Evolutionary conservation across 2,329 filamentous ascomycete genomes (phyloP).

Genomic region (Cyphellophora europaea): DNA sequence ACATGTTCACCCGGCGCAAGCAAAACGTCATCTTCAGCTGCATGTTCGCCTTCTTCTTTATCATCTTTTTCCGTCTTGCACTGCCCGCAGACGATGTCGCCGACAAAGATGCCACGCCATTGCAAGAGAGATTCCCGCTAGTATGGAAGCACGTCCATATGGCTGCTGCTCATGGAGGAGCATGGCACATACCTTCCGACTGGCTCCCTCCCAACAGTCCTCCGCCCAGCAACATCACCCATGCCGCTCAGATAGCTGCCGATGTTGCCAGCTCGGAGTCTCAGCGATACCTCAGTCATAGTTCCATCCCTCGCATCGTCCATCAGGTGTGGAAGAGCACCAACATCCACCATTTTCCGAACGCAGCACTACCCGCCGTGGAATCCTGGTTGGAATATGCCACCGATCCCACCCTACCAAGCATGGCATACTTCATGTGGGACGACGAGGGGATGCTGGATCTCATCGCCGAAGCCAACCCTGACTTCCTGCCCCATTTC

Average conservation of each 20-base stretch:
- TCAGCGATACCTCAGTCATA: slow-evolving; percentile 15
- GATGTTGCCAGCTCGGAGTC: slow-evolving; percentile 10
- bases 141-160: neutral
- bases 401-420: slow-evolving; percentile 6
- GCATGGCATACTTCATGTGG: slow-evolving; percentile 27
- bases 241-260: slow-evolving; percentile 21
- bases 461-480: slow-evolving; percentile 21
- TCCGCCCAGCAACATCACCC: slow-evolving; percentile 19
- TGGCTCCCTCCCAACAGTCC: slow-evolving; percentile 6
- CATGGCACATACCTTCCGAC: slow-evolving; percentile 11
- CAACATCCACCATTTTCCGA: slow-evolving; percentile 20
- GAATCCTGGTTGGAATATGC: slow-evolving; percentile 22
- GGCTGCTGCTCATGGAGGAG: neutral
- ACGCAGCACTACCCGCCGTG: slow-evolving; percentile 17
- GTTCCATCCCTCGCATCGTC: slow-evolving; percentile 23
- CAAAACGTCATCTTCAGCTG: slow-evolving; percentile 1
- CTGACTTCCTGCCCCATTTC: slow-evolving; percentile 18
- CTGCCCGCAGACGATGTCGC: neutral
- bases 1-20: too few species aligned
- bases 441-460: slow-evolving; percentile 22
- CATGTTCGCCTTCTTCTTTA: slow-evolving; percentile 1
- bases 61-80: neutral
- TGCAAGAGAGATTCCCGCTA: neutral
- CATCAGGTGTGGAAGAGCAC: slow-evolving; percentile 26
- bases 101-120: neutral